Conservation (phyloP, 345 rosid species). For the Capsella bursapastoris region DNA sequence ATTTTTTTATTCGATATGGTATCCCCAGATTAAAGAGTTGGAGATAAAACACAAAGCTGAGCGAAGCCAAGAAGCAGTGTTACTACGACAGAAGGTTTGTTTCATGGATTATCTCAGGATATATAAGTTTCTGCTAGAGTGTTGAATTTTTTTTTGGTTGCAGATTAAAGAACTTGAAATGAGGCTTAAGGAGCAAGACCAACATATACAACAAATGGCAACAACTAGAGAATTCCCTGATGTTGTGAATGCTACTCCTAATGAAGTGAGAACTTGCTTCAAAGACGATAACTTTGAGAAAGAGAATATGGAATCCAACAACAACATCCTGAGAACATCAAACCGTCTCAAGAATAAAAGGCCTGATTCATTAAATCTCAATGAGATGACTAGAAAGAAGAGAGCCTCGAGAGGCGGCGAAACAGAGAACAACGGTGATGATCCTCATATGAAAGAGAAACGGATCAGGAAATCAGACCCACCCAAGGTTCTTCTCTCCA, state of each 20-base stretch:
- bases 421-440: conserved; percentile 60
- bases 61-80: conserved; percentile 53
- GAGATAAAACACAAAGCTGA: conserved; percentile 68
- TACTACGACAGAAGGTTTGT: conserved; percentile 60
- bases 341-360: conserved; percentile 59
- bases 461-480: conserved; percentile 83
- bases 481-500: conserved; percentile 55
- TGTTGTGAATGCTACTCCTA: conserved; percentile 52
- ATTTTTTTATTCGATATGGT: conserved; percentile 12
- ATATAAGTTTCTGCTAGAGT: not conserved
- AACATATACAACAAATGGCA: conserved; percentile 50
- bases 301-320: conserved; percentile 55
- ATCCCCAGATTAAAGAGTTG: conserved; percentile 65
- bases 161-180: conserved; percentile 91
- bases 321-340: conserved; percentile 63
- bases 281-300: conserved; percentile 54
- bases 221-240: conserved; percentile 49
- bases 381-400: conserved; percentile 59
- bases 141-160: not conserved
- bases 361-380: conserved; percentile 39
- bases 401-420: conserved; percentile 75
- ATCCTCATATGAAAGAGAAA: conserved; percentile 51
- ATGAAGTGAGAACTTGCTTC: conserved; percentile 50
- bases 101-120: not conserved
- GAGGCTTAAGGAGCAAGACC: conserved; percentile 75